A percentile compares a stretch with the other conserved stretches of the same genome.
Evolutionary conservation across 495 filamentous ascomycete genomes (phyloP).

Genomic region (Hypoxylon intermedium): DNA sequence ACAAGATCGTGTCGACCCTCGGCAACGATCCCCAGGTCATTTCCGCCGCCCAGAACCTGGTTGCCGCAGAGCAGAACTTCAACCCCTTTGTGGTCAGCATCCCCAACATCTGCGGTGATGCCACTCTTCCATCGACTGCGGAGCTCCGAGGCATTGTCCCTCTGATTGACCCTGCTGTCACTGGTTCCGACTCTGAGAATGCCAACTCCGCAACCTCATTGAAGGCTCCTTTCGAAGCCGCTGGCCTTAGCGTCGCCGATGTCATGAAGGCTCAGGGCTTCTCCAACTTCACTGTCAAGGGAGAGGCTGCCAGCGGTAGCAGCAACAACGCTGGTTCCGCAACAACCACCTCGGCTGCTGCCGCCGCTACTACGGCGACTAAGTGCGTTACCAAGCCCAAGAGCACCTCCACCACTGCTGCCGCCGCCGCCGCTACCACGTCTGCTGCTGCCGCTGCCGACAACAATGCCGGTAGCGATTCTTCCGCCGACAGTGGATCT

Average conservation of each 20-base stretch:
- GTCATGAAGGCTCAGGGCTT: constrained; percentile 62
- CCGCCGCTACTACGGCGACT: no score
- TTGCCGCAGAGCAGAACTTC: constrained; percentile 73
- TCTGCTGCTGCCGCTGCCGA: constrained; percentile 2
- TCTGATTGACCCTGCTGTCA: constrained; percentile 64
- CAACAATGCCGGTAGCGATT: constrained; percentile 1
- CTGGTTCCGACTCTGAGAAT: constrained; percentile 60
- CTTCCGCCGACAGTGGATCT: constrained; percentile 23
- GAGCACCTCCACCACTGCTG: no score
- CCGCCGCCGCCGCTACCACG: neutral
- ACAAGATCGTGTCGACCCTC: constrained; percentile 63
- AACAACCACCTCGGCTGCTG: no score
- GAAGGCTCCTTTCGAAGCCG: constrained; percentile 57
- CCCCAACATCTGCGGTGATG: constrained; percentile 64
- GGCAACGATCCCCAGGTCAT: constrained; percentile 60
- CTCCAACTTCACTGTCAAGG: constrained; percentile 60
- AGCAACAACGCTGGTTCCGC: neutral
- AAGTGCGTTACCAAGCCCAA: no score
- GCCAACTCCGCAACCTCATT: constrained; percentile 59
- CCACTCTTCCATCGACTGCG: constrained; percentile 61
- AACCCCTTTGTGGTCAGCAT: constrained; percentile 64
- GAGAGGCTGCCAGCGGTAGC: constrained; percentile 32
- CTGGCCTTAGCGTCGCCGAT: constrained; percentile 63
- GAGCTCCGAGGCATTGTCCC: constrained; percentile 67
- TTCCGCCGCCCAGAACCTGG: constrained; percentile 62